Conservation (phyloP, 2,329 filamentous ascomycete species). For the Hymenoscyphus occultus region DNA sequence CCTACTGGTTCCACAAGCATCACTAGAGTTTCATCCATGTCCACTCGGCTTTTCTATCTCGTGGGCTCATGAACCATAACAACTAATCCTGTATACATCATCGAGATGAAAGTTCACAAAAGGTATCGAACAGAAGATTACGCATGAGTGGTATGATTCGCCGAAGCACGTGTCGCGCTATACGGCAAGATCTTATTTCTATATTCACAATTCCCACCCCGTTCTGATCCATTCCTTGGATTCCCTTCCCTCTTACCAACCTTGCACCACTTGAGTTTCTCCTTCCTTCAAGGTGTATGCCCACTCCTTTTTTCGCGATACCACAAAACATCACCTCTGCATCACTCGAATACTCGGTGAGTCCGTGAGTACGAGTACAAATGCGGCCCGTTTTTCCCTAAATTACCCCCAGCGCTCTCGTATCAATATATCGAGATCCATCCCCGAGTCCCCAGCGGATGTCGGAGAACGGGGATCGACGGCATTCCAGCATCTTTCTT, state of each 20-base stretch:
- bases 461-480: neutral
- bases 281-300: neutral
- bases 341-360: too few relatives aligned
- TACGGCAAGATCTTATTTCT: neutral
- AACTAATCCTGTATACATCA: neutral
- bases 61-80: slow-evolving; percentile 11
- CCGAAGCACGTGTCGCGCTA: neutral
- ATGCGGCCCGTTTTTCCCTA: slow-evolving; percentile 14
- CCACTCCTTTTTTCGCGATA: neutral
- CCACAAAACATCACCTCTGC: too few relatives aligned
- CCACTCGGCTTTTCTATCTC: slow-evolving; percentile 16
- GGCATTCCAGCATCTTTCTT: neutral
- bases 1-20: slow-evolving; percentile 11
- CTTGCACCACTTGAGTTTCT: neutral
- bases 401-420: slow-evolving; percentile 12
- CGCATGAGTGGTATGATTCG: neutral
- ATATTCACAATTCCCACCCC: neutral
- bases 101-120: neutral
- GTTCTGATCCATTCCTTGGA: neutral
- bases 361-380: neutral
- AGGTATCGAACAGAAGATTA: neutral
- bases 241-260: neutral
- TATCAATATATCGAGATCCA: slow-evolving; percentile 13
- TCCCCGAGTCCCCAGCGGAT: slow-evolving; percentile 5
- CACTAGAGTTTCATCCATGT: slow-evolving; percentile 8